Evolutionary conservation across 768 basidiomycete genomes (phyloP).

Genomic region (Epithele typhae): DNA sequence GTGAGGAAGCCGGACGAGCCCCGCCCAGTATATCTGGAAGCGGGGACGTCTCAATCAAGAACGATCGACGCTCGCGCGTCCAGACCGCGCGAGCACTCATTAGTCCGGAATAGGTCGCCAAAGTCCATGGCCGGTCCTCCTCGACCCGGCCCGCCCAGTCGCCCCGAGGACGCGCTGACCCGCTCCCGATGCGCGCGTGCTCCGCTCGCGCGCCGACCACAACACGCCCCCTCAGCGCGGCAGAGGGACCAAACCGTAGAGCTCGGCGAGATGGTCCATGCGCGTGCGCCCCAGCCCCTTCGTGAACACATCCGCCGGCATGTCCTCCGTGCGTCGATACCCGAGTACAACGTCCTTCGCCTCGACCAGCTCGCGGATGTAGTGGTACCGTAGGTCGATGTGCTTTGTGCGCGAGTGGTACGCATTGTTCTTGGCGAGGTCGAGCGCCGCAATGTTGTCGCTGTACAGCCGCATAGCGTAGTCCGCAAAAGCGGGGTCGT

Average conservation of each 20-base stretch:
- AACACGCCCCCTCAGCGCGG: conserved; percentile 13
- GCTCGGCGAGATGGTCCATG: background rate
- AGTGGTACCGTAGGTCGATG: conserved; percentile 33
- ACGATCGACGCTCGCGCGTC: too few species aligned
- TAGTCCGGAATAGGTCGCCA: too few species aligned
- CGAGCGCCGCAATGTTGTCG: conserved; percentile 23
- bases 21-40: too few species aligned
- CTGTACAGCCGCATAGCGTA: conserved; percentile 7
- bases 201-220: background rate
- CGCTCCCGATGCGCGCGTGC: too few species aligned
- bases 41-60: too few species aligned
- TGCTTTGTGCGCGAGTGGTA: conserved; percentile 32
- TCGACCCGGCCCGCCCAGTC: too few species aligned
- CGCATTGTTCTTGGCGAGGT: conserved; percentile 21
- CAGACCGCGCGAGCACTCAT: too few species aligned
- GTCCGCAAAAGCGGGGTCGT: background rate
- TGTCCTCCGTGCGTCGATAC: conserved; percentile 14
- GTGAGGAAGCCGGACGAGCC: too few species aligned
- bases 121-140: too few species aligned
- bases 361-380: conserved; percentile 20
- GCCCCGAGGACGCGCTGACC: too few species aligned
- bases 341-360: background rate
- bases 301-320: conserved; percentile 31
- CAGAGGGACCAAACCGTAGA: background rate
- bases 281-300: conserved; percentile 22